Percentiles rank a stretch among this genome's conserved stretches.
Evolutionary conservation across 345 rosid genomes (phyloP).

Genomic region (Eucalyptus leucophloia): DNA sequence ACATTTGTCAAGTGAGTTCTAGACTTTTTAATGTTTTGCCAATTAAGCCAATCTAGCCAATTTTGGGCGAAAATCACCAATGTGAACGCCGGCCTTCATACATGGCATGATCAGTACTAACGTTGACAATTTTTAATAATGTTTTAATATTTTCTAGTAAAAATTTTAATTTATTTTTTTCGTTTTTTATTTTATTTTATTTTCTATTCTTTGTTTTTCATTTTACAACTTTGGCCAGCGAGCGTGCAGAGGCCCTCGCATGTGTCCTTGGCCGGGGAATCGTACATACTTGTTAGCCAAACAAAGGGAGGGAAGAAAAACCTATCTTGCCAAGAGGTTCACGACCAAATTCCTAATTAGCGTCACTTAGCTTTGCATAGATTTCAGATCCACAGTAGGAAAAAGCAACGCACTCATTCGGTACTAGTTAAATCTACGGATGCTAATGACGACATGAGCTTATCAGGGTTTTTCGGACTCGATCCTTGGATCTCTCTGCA

Average conservation of each 20-base stretch:
- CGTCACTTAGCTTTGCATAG: neutral
- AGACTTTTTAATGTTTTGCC: no score
- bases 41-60: no score
- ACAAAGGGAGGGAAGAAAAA: neutral
- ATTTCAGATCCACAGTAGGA: neutral
- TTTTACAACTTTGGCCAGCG: neutral
- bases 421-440: neutral
- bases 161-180: no score
- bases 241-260: neutral
- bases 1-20: no score
- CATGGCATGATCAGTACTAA: fast-evolving
- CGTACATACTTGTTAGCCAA: neutral
- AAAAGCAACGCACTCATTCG: neutral
- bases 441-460: neutral
- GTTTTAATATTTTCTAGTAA: no score
- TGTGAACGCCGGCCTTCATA: neutral
- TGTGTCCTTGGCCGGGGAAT: neutral
- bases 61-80: no score
- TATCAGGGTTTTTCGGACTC: neutral
- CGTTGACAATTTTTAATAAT: fast-evolving
- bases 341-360: neutral
- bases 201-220: neutral
- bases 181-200: no score
- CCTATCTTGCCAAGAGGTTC: neutral
- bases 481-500: neutral